phyloP scores from a whole-genome alignment of 768 basidiomycete species.

The Trametes coccinea region DNA sequence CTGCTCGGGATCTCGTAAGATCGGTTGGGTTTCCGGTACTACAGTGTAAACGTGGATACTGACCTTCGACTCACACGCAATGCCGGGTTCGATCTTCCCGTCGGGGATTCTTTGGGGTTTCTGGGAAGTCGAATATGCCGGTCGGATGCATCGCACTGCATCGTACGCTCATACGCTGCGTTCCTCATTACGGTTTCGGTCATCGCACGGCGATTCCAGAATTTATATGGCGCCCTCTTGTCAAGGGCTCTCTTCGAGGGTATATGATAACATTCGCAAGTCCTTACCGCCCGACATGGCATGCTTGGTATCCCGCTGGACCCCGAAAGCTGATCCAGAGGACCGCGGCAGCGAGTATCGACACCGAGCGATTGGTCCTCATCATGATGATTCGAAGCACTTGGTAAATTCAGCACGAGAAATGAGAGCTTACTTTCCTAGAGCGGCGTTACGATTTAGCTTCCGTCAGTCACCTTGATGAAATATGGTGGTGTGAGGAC shows the following conservation, averaged over 20 bases:
- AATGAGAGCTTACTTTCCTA: background rate
- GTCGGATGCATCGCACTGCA: too few species aligned
- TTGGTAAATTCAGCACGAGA: too few species aligned
- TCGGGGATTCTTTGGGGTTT: conserved; percentile 7
- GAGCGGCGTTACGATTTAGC: conserved; percentile 2
- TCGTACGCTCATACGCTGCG: too few species aligned
- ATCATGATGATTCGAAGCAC: conserved; percentile 10
- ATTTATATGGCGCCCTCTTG: too few species aligned
- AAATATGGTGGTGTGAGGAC: background rate
- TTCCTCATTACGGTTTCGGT: background rate
- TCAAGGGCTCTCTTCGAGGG: too few species aligned
- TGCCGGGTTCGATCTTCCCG: background rate
- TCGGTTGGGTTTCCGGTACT: background rate
- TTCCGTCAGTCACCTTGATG: conserved; percentile 17
- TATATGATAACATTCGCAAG: background rate
- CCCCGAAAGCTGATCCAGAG: background rate
- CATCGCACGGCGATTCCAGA: background rate
- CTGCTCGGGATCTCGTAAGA: conserved; percentile 20
- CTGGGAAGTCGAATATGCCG: background rate
- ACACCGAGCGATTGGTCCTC: background rate
- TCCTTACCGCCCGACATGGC: too few species aligned
- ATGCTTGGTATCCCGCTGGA: background rate
- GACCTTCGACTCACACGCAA: background rate
- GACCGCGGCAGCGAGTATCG: conserved; percentile 1
- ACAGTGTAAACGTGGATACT: background rate